phyloP scores from a whole-genome alignment of 805 yeast species.

The Ogataea angusta region DNA sequence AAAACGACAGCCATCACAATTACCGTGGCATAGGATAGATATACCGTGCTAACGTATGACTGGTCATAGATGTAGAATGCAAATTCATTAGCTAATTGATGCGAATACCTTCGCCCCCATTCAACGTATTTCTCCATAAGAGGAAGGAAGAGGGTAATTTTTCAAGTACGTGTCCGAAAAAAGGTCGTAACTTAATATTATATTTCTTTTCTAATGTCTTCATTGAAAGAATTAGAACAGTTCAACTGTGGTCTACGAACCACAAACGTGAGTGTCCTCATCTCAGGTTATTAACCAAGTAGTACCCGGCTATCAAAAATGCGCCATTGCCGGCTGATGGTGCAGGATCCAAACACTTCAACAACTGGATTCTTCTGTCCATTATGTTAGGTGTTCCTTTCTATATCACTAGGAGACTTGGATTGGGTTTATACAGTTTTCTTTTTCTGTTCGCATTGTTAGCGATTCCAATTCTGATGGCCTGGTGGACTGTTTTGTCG shows the following conservation, averaged over 20 bases:
- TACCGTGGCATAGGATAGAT: slow-evolving; percentile 19
- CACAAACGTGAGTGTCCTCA: slow-evolving; percentile 38
- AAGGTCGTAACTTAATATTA: background rate
- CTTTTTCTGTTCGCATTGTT: slow-evolving; percentile 53
- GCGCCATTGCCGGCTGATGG: slow-evolving; percentile 93
- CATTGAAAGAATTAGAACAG: slow-evolving; percentile 21
- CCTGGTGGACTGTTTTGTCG: slow-evolving; percentile 78
- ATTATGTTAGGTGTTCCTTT: slow-evolving; percentile 57
- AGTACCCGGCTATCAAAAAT: slow-evolving; percentile 72
- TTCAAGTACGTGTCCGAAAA: slow-evolving; percentile 11
- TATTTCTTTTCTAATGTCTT: slow-evolving; percentile 2
- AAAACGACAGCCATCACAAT: slow-evolving; percentile 27
- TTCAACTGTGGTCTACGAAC: slow-evolving; percentile 50
- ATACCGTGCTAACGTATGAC: slow-evolving; percentile 13
- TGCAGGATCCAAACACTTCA: slow-evolving; percentile 75
- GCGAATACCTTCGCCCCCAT: slow-evolving; percentile 4
- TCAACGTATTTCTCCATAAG: slow-evolving; percentile 4
- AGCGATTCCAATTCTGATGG: slow-evolving; percentile 70
- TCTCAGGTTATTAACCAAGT: background rate
- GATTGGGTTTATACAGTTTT: slow-evolving; percentile 69
- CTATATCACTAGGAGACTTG: slow-evolving; percentile 59
- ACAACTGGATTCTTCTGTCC: slow-evolving; percentile 51
- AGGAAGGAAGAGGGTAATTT: slow-evolving; percentile 1
- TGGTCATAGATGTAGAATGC: slow-evolving; percentile 24
- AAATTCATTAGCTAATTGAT: slow-evolving; percentile 8